phyloP scores from a whole-genome alignment of 163 green algal genomes.

The Coccomyxa subellipsoidea region DNA sequence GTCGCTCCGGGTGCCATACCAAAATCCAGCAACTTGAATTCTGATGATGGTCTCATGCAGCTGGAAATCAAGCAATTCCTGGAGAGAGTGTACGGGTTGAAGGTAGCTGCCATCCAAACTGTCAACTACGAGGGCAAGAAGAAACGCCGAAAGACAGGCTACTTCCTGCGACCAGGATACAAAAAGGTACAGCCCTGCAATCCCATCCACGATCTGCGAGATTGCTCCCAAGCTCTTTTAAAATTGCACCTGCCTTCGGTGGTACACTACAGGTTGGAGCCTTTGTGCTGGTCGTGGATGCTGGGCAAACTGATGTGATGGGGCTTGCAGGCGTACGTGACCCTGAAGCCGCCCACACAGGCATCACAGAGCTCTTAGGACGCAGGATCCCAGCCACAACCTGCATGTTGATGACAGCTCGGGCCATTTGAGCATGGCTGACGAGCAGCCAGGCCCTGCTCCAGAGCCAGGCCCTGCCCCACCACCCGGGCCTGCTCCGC shows the following conservation, averaged over 20 bases:
- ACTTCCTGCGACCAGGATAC: conserved; percentile 62
- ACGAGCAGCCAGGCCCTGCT: background rate
- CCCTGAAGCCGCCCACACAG: background rate
- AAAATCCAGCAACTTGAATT: too few species aligned
- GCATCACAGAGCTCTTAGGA: background rate
- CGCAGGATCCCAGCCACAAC: background rate
- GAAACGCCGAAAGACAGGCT: conserved; percentile 51
- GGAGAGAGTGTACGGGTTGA: conserved; percentile 74
- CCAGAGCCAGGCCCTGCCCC: background rate
- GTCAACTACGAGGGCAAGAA: conserved; percentile 83
- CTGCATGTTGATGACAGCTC: background rate
- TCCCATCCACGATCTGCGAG: too few species aligned
- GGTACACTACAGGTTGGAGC: too few species aligned
- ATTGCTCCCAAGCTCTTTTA: background rate
- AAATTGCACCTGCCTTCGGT: background rate
- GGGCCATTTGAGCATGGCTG: background rate
- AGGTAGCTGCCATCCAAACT: conserved; percentile 73
- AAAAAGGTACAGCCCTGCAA: conserved; percentile 71
- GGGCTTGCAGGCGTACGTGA: conserved; percentile 1
- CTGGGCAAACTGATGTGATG: background rate
- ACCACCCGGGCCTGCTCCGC: background rate
- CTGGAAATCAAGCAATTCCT: conserved; percentile 78
- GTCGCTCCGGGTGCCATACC: background rate
- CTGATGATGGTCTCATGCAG: too few species aligned
- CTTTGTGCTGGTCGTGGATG: too few species aligned